A percentile compares a stretch with the other conserved stretches of the same genome.
phyloP scores from a whole-genome alignment of 2,329 filamentous ascomycete genomes.

The Penicillium janthinellum region DNA sequence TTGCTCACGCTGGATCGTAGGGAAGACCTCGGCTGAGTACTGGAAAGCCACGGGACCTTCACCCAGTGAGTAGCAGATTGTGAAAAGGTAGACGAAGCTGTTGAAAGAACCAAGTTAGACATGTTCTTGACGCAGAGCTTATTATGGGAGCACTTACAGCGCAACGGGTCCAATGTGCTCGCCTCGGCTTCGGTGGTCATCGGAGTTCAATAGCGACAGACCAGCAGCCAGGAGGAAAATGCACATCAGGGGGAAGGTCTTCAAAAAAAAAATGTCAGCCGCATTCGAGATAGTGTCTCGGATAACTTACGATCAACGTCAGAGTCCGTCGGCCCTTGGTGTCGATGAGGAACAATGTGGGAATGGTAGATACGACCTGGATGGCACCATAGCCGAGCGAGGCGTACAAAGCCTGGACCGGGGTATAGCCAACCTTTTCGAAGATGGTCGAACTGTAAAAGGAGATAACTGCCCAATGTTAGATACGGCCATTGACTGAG shows the following conservation, averaged over 20 bases:
- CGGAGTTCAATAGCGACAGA: slow-evolving; percentile 53
- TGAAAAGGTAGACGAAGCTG: slow-evolving; percentile 65
- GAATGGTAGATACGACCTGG: slow-evolving; percentile 64
- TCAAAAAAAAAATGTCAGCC: slow-evolving; percentile 43
- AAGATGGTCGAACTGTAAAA: slow-evolving; percentile 69
- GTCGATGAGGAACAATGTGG: slow-evolving; percentile 65
- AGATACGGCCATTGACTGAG: slow-evolving; percentile 53
- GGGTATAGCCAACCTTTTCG: slow-evolving; percentile 55
- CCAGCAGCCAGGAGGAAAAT: slow-evolving; percentile 64
- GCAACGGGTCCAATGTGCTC: slow-evolving; percentile 33
- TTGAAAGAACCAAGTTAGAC: slow-evolving; percentile 47
- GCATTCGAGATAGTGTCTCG: neutral
- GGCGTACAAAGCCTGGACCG: slow-evolving; percentile 59
- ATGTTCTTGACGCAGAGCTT: neutral
- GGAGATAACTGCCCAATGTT: slow-evolving; percentile 52
- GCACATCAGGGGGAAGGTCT: slow-evolving; percentile 67
- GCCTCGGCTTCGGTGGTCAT: slow-evolving; percentile 36
- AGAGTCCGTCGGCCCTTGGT: slow-evolving; percentile 64
- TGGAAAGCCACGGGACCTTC: slow-evolving; percentile 58
- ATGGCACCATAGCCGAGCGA: slow-evolving; percentile 66
- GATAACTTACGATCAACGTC: slow-evolving; percentile 22
- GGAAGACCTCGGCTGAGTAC: slow-evolving; percentile 58
- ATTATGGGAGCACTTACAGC: slow-evolving; percentile 13
- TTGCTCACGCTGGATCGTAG: slow-evolving; percentile 52
- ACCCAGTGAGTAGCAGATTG: slow-evolving; percentile 62